Evolutionary conservation across 2,329 filamentous ascomycete genomes (phyloP), one percentile per base, ranked within the genome.

Genomic region (Colletotrichum filicis): DNA sequence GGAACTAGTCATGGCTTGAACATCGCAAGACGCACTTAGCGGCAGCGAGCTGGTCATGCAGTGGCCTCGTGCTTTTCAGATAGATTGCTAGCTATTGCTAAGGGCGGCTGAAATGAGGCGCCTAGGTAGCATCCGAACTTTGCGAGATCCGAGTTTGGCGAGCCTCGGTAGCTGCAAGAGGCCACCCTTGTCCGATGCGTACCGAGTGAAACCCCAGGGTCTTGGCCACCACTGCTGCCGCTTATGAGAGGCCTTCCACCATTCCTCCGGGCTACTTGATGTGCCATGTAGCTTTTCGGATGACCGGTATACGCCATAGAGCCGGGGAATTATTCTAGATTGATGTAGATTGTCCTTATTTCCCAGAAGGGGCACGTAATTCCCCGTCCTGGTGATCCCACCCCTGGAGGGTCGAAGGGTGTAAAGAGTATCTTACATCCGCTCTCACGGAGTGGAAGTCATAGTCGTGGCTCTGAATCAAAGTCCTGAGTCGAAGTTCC

Each of bases 111-210:
- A 42, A 42, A 8, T 49, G 26, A 70, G 46, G 19, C 65, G 6
- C 53, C 59, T 32, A 4, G 24, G 66, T 61, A 46, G 42, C n/a
- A 71, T 37, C 71, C 56, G 49, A 58, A n/a, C 19, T 2, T 69
- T 37, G 22, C 59, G 32, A 65, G 26, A 53, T 32, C 59, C 66
- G 66, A 65, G 19, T 42, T 70, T 70, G 24, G 58, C 65, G 66
- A 64, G 55, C 66, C 26, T 61, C 24, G 24, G 30, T 32, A n/a
- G 26, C 7, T 24, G 53, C 46, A 55, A 53, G 37, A 19, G 11
- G 6, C 16, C 24, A 62, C 59, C 59, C 37, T 14, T 14, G 37
- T 62, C 49, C 22, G 30, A 22, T 14, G 24, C 19, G 32, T 52
- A 24, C 55, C 22, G 42, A 57, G 22, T 46, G 42, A 30, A 26